Evolutionary conservation across 352 stramenopile genomes (phyloP), one percentile per base, ranked within the genome.

Genomic region (Phytopythium vexans): DNA sequence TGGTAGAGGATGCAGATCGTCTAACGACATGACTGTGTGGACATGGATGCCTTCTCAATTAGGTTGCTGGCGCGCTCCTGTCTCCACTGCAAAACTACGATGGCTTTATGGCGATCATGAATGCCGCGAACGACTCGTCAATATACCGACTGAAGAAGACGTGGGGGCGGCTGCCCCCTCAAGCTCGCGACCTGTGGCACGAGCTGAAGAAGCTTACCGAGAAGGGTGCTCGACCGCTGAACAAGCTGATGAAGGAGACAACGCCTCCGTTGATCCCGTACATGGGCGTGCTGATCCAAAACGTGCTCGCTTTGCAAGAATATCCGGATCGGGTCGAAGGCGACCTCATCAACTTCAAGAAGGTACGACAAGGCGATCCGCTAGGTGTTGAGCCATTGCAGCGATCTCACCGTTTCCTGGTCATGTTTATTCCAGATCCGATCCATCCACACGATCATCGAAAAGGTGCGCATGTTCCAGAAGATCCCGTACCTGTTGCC

Each of bases 41-140:
- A 35, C 11, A 37, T 46, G 12, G 10, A 16, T 44, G 35, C 4
- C 14, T 54, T 8, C 21, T 27, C 21, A 27, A 27, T 27, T 27
- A 90, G 64, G 81, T 94, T 32, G 86, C 86, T 49, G 81, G 72
- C 6, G 81, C 86, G 8, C 71, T 89, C 43, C 59, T 94, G 10
- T 82, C 74, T 0, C 83, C 86, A 14, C 55, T 95, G 33, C 86
- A 93, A 59, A 95, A 95, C 55, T 74, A 92, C 11, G 86, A 95
- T 52, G 86, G 86, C 11, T 94, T 95, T 54, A 93, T 95, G 82
- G 86, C 86, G 6, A 82, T 95, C 58, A 95, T 95, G 86, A 94
- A 95, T 41, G 86, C 86, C 6, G 83, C 82, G 8, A 94, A 95
- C 36, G 84, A 94, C 60, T 92, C 86, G 36, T 93, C 83, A 6